Evolutionary conservation across 1,284 basidiomycete genomes (phyloP).

Genomic region (Pholiota adiposa): DNA sequence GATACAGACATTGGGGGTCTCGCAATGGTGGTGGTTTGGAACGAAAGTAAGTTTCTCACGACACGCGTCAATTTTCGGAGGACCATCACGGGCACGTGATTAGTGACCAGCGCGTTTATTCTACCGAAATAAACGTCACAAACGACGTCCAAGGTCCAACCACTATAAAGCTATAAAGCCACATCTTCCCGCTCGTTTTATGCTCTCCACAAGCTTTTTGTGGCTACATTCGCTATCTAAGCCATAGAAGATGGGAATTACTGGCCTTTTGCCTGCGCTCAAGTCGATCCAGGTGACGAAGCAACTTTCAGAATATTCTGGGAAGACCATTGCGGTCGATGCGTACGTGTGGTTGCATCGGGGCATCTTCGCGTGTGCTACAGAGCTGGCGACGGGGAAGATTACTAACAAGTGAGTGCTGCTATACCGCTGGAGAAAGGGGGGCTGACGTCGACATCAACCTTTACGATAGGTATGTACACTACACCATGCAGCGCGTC

Average conservation of each 20-base stretch:
- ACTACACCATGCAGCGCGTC: conserved; percentile 94
- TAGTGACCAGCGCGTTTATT: background rate
- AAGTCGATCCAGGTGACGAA: conserved; percentile 86
- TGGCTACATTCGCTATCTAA: background rate
- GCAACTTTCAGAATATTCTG: conserved; percentile 82
- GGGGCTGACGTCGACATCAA: background rate
- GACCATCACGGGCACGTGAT: background rate
- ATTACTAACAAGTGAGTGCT: conserved; percentile 76
- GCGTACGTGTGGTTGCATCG: conserved; percentile 98
- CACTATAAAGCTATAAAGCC: background rate
- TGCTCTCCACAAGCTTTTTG: background rate
- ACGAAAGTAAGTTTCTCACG: background rate
- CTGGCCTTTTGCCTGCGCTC: conserved; percentile 90
- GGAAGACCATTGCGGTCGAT: conserved; percentile 84
- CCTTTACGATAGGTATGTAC: conserved; percentile 77
- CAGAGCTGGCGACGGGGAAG: conserved; percentile 87
- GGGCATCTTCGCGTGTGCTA: conserved; percentile 90
- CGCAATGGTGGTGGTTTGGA: background rate
- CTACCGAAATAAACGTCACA: background rate
- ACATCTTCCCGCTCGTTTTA: background rate
- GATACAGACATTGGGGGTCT: background rate
- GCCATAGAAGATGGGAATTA: conserved; percentile 78
- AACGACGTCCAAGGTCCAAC: background rate
- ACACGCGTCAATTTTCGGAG: background rate
- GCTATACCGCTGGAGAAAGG: background rate